phyloP scores from a whole-genome alignment of 345 rosid genomes.

The Bretschneidera sinensis region DNA sequence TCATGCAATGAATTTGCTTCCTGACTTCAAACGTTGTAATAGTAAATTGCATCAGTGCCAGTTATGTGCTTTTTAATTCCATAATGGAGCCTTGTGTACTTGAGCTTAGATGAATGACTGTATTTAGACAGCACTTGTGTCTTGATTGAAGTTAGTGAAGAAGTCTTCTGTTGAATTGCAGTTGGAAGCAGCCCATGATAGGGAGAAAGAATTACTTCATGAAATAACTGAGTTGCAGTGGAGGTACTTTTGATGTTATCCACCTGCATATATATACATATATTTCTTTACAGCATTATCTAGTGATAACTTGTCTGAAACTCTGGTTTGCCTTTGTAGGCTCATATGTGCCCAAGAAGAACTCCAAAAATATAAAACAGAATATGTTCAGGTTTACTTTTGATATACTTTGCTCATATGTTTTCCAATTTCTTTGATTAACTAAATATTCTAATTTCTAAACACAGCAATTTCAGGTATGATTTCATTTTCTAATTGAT shows the following conservation, averaged over 20 bases:
- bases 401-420: background rate
- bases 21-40: background rate
- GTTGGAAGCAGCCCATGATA: conserved; percentile 90
- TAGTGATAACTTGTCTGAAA: background rate
- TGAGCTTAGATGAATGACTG: too few species aligned
- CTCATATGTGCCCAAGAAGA: conserved; percentile 83
- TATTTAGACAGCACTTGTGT: background rate
- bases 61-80: background rate
- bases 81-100: background rate
- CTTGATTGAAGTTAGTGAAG: background rate
- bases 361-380: conserved; percentile 72
- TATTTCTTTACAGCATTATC: background rate
- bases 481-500: conserved; percentile 8
- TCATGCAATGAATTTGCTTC: background rate
- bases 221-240: conserved; percentile 84
- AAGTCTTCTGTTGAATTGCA: conserved; percentile 27
- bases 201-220: conserved; percentile 85
- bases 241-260: conserved; percentile 45
- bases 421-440: background rate
- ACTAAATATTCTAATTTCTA: background rate
- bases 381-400: conserved; percentile 51
- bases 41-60: background rate
- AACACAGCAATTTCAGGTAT: conserved; percentile 22
- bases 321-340: conserved; percentile 35
- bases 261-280: background rate